Conservation (phyloP, 768 basidiomycete species). For the Boletus rufocinnamomeus region DNA sequence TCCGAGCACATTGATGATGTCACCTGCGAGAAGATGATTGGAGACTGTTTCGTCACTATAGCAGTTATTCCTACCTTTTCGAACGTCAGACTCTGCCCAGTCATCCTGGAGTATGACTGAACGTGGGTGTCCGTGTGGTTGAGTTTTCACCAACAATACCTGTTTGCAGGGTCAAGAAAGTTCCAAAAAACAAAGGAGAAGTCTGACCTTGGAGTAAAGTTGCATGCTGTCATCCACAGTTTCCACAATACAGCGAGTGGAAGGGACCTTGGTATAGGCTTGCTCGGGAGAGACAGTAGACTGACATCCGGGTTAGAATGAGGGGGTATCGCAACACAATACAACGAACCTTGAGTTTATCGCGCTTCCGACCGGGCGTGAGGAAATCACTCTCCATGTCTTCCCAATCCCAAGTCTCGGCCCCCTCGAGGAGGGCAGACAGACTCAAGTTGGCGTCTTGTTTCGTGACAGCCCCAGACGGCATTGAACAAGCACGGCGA, state of each 20-base stretch:
- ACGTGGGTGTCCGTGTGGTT: conserved; percentile 41
- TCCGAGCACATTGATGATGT: conserved; percentile 80
- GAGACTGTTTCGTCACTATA: neutral
- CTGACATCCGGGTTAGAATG: conserved; percentile 17
- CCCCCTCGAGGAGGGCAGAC: conserved; percentile 55
- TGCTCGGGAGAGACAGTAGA: conserved; percentile 11
- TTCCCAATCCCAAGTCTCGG: conserved; percentile 71
- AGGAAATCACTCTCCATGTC: conserved; percentile 53
- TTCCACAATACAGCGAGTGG: conserved; percentile 60
- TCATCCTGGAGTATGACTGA: conserved; percentile 71
- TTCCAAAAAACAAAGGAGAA: neutral
- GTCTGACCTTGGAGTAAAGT: conserved; percentile 27
- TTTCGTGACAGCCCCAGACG: neutral
- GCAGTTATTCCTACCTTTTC: conserved; percentile 47
- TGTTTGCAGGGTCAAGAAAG: conserved; percentile 25
- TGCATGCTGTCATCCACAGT: conserved; percentile 40
- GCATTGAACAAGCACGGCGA: conserved; percentile 15
- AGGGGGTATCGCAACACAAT: neutral
- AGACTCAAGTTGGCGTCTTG: conserved; percentile 44
- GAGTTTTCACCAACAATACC: conserved; percentile 53
- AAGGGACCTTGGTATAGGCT: conserved; percentile 37
- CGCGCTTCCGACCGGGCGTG: conserved; percentile 45
- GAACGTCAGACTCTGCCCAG: conserved; percentile 69
- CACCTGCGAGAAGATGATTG: conserved; percentile 49
- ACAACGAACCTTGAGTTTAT: conserved; percentile 24